Percentiles rank a stretch among this genome's conserved stretches.
These are phyloP conservation scores for Ascocoryne sarcoides DNA, from an alignment of 2,329 filamentous ascomycete species.

Conservation along the genomic window DNA sequence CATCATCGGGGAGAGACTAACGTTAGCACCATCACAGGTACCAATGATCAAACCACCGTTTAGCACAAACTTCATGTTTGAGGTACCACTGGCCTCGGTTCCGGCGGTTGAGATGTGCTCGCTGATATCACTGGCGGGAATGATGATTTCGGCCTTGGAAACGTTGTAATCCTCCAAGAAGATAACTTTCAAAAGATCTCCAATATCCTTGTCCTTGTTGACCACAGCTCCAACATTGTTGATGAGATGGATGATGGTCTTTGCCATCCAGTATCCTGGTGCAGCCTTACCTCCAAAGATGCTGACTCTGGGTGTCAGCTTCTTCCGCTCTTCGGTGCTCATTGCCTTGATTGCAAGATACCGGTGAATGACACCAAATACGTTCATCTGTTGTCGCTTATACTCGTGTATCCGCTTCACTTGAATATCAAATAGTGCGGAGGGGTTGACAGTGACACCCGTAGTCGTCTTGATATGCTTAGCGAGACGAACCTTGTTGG, in stretches of 20 bases:
- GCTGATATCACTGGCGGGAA: conserved; percentile 88
- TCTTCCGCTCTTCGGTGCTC: conserved; percentile 76
- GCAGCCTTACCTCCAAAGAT: conserved; percentile 98
- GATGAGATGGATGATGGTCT: conserved; percentile 95
- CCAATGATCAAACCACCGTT: conserved; percentile 97
- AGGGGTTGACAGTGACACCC: conserved; percentile 75
- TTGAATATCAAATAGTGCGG: conserved; percentile 88
- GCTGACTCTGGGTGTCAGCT: conserved; percentile 76
- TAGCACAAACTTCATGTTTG: conserved; percentile 99
- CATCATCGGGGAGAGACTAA: conserved; percentile 39
- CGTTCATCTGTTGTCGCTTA: conserved; percentile 98
- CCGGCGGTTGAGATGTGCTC: conserved; percentile 98
- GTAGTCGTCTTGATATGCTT: conserved; percentile 81
- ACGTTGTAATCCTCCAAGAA: conserved; percentile 99
- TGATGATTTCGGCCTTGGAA: conserved; percentile 96
- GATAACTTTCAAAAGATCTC: conserved; percentile 91
- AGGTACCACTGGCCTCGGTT: conserved; percentile 82
- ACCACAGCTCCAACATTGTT: conserved; percentile 85
- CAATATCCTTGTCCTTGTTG: conserved; percentile 86
- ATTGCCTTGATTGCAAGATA: conserved; percentile 85
- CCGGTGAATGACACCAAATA: conserved; percentile 93
- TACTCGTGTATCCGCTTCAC: conserved; percentile 99
- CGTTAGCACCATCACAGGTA: conserved; percentile 95
- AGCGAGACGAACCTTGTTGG: conserved; percentile 88
- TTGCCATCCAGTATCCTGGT: conserved; percentile 99